phyloP scores from a whole-genome alignment of 1,139 yeast genomes.

The Waltiozyma sp. region DNA sequence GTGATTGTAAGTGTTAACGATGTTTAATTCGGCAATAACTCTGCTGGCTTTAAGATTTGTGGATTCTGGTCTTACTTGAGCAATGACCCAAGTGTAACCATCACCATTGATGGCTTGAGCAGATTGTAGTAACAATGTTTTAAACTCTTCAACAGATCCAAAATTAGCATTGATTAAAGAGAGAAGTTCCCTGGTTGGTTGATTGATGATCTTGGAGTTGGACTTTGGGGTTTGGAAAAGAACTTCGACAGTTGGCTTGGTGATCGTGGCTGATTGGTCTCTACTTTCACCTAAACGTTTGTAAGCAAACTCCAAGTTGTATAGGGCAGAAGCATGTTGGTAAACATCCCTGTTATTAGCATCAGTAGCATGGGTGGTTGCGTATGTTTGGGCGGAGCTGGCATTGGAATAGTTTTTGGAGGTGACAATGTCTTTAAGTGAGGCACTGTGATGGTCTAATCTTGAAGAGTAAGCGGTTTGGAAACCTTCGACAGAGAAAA shows the following conservation, averaged over 20 bases:
- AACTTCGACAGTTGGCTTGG: constrained; percentile 21
- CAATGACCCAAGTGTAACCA: constrained; percentile 68
- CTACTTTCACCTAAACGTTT: constrained; percentile 34
- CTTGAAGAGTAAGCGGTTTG: constrained; percentile 52
- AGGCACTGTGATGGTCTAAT: constrained; percentile 34
- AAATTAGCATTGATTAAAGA: constrained; percentile 35
- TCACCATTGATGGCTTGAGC: constrained; percentile 61
- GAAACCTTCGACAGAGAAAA: constrained; percentile 40
- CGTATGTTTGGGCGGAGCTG: constrained; percentile 17
- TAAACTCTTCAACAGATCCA: constrained; percentile 60
- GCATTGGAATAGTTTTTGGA: constrained; percentile 13
- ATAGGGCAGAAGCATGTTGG: constrained; percentile 47
- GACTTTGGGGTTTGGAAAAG: constrained; percentile 35
- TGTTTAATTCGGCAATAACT: constrained; percentile 35
- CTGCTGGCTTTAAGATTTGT: constrained; percentile 8
- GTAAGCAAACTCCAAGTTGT: constrained; percentile 49
- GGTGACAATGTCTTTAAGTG: constrained; percentile 27
- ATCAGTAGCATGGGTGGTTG: constrained; percentile 20
- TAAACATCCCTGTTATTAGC: constrained; percentile 28
- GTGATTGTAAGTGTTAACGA: constrained; percentile 69
- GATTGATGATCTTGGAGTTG: constrained; percentile 20
- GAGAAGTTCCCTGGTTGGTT: constrained; percentile 6
- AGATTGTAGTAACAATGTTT: constrained; percentile 49
- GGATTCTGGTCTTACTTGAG: constrained; percentile 25
- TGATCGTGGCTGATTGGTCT: constrained; percentile 6